These are phyloP conservation scores for Nadsonia starkeyi-henricii DNA, from an alignment of 1,139 yeast species.

Conservation along the genomic window DNA sequence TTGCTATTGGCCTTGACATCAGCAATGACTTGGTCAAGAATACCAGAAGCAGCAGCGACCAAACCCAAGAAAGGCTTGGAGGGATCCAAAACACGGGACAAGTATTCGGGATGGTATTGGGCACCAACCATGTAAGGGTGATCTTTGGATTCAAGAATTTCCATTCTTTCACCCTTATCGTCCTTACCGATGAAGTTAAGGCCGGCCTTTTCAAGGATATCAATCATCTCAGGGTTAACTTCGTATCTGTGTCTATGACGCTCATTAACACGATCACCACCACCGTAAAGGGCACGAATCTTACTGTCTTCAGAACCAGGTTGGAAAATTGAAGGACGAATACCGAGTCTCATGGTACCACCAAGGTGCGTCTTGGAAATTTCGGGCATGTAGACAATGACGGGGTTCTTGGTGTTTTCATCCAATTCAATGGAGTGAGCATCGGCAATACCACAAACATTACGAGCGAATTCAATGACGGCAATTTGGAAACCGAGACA, in stretches of 20 bases:
- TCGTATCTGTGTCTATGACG: slow-evolving; percentile 99
- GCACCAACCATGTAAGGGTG: slow-evolving; percentile 93
- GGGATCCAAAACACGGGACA: slow-evolving; percentile 91
- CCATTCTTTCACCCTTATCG: slow-evolving; percentile 85
- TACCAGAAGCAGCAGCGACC: slow-evolving; percentile 84
- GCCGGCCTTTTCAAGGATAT: slow-evolving; percentile 59
- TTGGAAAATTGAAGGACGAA: slow-evolving; percentile 78
- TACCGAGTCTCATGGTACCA: slow-evolving; percentile 97
- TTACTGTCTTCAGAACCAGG: slow-evolving; percentile 53
- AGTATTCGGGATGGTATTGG: slow-evolving; percentile 96
- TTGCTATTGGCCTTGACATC: slow-evolving; percentile 6
- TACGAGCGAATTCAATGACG: slow-evolving; percentile 83
- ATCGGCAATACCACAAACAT: slow-evolving; percentile 51
- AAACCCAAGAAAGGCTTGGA: slow-evolving; percentile 93
- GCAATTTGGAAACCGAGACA: slow-evolving; percentile 97
- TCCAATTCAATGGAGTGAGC: slow-evolving; percentile 83
- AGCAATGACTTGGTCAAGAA: slow-evolving; percentile 40
- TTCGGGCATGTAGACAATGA: slow-evolving; percentile 97
- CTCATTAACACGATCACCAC: slow-evolving; percentile 55
- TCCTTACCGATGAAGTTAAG: slow-evolving; percentile 87
- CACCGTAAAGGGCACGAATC: slow-evolving; percentile 72
- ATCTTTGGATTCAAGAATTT: slow-evolving; percentile 62
- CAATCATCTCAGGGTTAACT: slow-evolving; percentile 74
- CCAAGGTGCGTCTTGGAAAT: slow-evolving; percentile 92
- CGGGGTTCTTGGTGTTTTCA: slow-evolving; percentile 50